Evolutionary conservation across 2,329 filamentous ascomycete species (phyloP), one percentile per base, ranked within the genome.

Genomic region (Fusarium siculi): DNA sequence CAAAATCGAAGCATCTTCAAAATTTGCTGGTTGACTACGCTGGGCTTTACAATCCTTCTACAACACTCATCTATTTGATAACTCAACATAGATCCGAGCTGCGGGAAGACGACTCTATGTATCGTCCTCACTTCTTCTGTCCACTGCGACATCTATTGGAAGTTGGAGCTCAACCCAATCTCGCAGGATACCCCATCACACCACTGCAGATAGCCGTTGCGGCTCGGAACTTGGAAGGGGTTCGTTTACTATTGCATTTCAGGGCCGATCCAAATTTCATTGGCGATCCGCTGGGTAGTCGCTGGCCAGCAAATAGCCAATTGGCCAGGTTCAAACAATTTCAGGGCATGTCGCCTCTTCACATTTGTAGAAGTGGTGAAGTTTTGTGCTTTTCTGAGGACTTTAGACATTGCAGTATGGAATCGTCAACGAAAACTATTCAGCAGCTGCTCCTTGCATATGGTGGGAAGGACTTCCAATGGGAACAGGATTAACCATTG

Each of bases 191-290:
- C 7, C 21, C 28, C 1, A 3, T 49, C 0, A 23, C 28, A 7
- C 46, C 46, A 2, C 15, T 49, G 1, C 46, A 49, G 4, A 23
- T 49, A 32, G 28, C 28, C 9, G 46, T 32, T 14, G 46, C 46
- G 2, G 5, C 3, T 1, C 3, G 2, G 4, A 9, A 32, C 5
- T 2, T 4, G 0, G 0, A 14, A 1, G 28, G 4, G 7, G 2
- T 18, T 23, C 10, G 2, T 0, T 7, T 49, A 4, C 15, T 49
- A 23, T 2, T 49, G 10, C 0, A 18, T 3, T 49, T 7, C 3
- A 0, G 3, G 5, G 46, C 46, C 0, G 46, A 49, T 23, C 28
- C 46, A 0, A 32, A 49, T 14, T 18, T 1, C 14, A 7, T 49
- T 9, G 28, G 46, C 2, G 46, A 32, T 12, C 15, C 15, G 0